Evolutionary conservation across 192 early-diverging fungal genomes (phyloP).

Genomic region (Hyaloraphidium curvatum): DNA sequence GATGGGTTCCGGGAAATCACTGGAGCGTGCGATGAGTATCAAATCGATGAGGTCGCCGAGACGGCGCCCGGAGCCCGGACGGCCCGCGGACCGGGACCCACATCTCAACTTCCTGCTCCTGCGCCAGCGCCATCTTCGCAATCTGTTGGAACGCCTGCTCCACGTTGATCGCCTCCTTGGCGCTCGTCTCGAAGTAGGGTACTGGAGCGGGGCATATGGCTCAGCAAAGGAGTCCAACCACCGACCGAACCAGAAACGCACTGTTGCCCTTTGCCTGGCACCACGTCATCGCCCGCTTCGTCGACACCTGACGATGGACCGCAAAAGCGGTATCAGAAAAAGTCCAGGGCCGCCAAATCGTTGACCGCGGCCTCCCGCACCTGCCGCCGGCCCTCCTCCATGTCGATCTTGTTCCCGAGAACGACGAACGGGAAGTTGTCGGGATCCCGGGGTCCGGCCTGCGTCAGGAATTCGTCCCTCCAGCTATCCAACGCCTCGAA

Average conservation of each 20-base stretch:
- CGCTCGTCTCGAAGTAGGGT: conserved; percentile 92
- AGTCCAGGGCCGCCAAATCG: neutral
- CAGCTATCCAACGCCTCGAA: conserved; percentile 95
- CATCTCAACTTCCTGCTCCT: conserved; percentile 78
- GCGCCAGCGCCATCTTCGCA: conserved; percentile 83
- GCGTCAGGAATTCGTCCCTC: conserved; percentile 96
- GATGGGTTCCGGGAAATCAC: conserved; percentile 80
- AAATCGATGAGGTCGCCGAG: neutral
- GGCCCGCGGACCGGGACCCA: conserved; percentile 14
- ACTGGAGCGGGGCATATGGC: too few species aligned
- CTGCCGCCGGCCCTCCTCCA: conserved; percentile 82
- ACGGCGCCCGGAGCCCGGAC: neutral
- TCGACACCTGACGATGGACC: conserved; percentile 56
- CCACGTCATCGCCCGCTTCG: conserved; percentile 89
- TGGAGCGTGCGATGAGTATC: conserved; percentile 15
- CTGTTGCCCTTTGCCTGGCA: conserved; percentile 90
- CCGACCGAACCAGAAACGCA: too few species aligned
- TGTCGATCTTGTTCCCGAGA: conserved; percentile 97
- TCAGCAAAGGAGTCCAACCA: too few species aligned
- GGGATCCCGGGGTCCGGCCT: conserved; percentile 79
- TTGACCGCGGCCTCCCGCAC: conserved; percentile 16
- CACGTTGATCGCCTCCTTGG: conserved; percentile 96
- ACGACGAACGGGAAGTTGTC: conserved; percentile 99
- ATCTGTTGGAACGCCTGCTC: conserved; percentile 93
- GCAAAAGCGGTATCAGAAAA: neutral